phyloP scores from a whole-genome alignment of 345 rosid genomes.

The Toxicodendron radicans region DNA sequence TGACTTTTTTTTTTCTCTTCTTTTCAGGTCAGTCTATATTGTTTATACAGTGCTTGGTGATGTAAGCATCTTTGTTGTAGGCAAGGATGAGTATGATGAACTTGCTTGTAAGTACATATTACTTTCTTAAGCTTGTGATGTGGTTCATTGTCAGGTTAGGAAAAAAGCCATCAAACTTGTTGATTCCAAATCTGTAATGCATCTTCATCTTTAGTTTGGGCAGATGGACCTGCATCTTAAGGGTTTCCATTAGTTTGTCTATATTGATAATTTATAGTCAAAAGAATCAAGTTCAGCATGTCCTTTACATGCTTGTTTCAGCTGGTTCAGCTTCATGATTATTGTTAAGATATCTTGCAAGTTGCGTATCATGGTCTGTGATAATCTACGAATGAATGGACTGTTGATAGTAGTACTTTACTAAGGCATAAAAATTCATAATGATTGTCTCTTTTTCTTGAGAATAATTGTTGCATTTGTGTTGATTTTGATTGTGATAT shows the following conservation, averaged over 20 bases:
- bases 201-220: neutral
- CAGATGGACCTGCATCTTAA: neutral
- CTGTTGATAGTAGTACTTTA: neutral
- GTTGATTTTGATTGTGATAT: constrained; percentile 1
- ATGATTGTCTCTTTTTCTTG: neutral
- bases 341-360: neutral
- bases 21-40: constrained; percentile 83
- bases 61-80: constrained; percentile 85
- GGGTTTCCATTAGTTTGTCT: constrained; percentile 5
- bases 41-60: constrained; percentile 93
- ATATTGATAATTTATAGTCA: neutral
- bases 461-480: neutral
- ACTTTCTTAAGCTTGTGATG: constrained; percentile 10
- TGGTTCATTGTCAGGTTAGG: neutral
- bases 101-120: constrained; percentile 76
- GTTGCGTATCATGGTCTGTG: too few relatives aligned
- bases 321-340: constrained; percentile 10
- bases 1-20: constrained; percentile 10
- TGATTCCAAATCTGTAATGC: constrained; percentile 2
- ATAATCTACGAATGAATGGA: neutral
- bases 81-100: constrained; percentile 98
- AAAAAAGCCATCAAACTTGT: neutral
- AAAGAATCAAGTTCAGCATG: neutral
- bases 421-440: neutral
- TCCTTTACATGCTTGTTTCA: neutral